Conservation (phyloP, 352 stramenopile species). For the Pythium dissotocum region DNA sequence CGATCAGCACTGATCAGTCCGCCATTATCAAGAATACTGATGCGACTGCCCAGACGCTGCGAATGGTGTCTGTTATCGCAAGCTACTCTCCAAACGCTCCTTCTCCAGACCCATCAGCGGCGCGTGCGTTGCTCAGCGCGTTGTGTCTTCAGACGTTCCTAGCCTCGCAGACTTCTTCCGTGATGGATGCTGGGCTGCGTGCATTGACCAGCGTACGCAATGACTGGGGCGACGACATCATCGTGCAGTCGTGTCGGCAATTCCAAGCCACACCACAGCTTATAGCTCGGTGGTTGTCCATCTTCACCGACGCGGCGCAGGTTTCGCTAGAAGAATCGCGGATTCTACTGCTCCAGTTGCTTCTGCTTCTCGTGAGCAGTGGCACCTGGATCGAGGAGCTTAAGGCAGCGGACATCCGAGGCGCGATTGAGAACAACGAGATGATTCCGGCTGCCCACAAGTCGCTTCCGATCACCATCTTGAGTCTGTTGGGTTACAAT, state of each 20-base stretch:
- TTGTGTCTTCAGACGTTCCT: conserved; percentile 14
- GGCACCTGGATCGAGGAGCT: conserved; percentile 54
- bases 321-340: conserved; percentile 30
- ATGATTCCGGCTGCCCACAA: conserved; percentile 53
- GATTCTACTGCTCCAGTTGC: conserved; percentile 47
- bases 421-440: conserved; percentile 60
- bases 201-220: conserved; percentile 7
- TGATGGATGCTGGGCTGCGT: conserved; percentile 14
- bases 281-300: conserved; percentile 36
- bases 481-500: conserved; percentile 71
- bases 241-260: conserved; percentile 32
- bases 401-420: conserved; percentile 49
- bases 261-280: conserved; percentile 28
- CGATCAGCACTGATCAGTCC: not conserved
- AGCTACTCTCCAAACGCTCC: not conserved
- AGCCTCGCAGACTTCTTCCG: not conserved
- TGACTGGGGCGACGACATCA: conserved; percentile 32
- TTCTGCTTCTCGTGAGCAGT: conserved; percentile 59
- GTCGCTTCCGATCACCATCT: conserved; percentile 51
- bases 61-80: conserved; percentile 14
- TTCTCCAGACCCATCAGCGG: not conserved
- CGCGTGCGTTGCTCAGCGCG: conserved; percentile 2
- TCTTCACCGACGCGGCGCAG: conserved; percentile 38
- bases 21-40: not conserved
- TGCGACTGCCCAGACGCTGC: conserved; percentile 3